These are phyloP conservation scores for Penicillium egyptiacum DNA, from an alignment of 495 filamentous ascomycete genomes.

Conservation along the genomic window DNA sequence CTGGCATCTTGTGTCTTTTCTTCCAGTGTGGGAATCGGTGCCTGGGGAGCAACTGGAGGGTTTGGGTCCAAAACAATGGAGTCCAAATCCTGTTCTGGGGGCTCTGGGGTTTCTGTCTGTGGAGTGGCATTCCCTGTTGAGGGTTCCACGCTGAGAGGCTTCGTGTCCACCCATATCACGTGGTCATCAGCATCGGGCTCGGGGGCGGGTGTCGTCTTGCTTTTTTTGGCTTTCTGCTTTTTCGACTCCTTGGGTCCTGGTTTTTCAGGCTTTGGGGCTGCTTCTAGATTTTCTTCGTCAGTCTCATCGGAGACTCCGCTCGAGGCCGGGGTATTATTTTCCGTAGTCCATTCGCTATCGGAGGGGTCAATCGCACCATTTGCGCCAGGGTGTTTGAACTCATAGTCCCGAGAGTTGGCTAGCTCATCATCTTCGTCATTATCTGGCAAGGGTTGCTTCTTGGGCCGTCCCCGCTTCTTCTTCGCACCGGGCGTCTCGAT, in stretches of 20 bases:
- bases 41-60: not conserved
- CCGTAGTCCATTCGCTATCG: slow-evolving; percentile 6
- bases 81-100: not conserved
- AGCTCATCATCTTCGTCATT: slow-evolving; percentile 39
- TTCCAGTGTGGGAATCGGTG: slow-evolving; percentile 2
- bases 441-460: slow-evolving; percentile 30
- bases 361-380: slow-evolving; percentile 8
- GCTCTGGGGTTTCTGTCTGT: not conserved
- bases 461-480: slow-evolving; percentile 37
- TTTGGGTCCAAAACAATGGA: not conserved
- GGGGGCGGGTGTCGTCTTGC: slow-evolving; percentile 38
- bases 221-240: slow-evolving; percentile 44
- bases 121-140: slow-evolving; percentile 1
- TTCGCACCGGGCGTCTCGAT: slow-evolving; percentile 27
- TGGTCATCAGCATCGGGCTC: slow-evolving; percentile 35
- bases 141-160: slow-evolving; percentile 15
- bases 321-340: not conserved
- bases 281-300: slow-evolving; percentile 8
- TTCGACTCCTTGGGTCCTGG: slow-evolving; percentile 26
- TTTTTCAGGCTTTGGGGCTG: slow-evolving; percentile 8
- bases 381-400: slow-evolving; percentile 10
- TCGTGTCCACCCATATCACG: slow-evolving; percentile 43
- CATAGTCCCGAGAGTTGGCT: slow-evolving; percentile 16
- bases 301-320: slow-evolving; percentile 11
- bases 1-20: not conserved